Conservation (phyloP, 2,329 filamentous ascomycete genomes). For the Aureobasidium sp. region DNA sequence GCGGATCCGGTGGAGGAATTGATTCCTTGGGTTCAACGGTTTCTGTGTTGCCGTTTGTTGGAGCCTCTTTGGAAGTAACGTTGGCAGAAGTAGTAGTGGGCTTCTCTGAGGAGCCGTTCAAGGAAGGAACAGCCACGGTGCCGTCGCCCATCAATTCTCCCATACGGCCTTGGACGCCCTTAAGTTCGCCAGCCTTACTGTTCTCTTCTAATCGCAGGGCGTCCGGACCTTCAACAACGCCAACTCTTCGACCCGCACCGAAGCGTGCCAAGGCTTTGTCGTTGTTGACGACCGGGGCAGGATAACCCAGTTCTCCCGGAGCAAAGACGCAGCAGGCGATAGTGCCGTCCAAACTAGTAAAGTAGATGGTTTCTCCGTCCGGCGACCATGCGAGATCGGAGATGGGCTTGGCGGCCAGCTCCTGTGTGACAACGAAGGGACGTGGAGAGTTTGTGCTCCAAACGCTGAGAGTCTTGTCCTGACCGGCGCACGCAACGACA, state of each 20-base stretch:
- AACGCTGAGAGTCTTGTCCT: conserved; percentile 91
- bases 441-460: conserved; percentile 97
- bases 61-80: conserved; percentile 34
- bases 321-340: conserved; percentile 79
- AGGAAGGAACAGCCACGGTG: conserved; percentile 45
- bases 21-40: conserved; percentile 42
- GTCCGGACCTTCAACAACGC: conserved; percentile 87
- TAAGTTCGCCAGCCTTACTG: conserved; percentile 85
- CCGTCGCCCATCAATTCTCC: conserved; percentile 94
- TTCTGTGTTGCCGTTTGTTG: conserved; percentile 24
- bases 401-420: conserved; percentile 83
- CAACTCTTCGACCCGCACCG: conserved; percentile 79
- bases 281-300: conserved; percentile 79
- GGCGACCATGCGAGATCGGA: conserved; percentile 92
- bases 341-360: conserved; percentile 81
- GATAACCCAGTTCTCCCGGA: conserved; percentile 80
- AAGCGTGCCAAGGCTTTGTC: conserved; percentile 90
- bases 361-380: conserved; percentile 78
- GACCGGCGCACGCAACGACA: conserved; percentile 92
- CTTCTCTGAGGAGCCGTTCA: conserved; percentile 27
- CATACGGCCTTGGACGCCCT: conserved; percentile 89
- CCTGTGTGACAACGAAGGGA: conserved; percentile 83
- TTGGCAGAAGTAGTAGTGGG: conserved; percentile 35
- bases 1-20: conserved; percentile 45
- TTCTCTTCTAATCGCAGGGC: conserved; percentile 80